Evolutionary conservation across 169 alveolate species (phyloP).

Genomic region (Amoebophrya sp.): DNA sequence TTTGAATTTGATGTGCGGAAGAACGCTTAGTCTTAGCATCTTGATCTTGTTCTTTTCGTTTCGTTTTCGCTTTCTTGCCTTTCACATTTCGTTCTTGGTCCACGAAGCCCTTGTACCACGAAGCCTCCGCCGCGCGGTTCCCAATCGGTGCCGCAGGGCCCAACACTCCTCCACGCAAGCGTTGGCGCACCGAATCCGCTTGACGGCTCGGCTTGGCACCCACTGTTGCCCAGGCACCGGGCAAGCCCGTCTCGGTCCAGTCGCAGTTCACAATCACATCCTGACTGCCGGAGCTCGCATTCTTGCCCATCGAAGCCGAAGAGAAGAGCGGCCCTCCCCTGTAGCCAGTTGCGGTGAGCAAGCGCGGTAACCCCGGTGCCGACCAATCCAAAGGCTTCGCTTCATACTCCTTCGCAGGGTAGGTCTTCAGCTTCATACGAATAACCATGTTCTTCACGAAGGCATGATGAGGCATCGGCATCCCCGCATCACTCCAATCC

Average conservation of each 20-base stretch:
- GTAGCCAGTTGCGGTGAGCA: neutral
- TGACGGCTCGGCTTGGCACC: neutral
- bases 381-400: neutral
- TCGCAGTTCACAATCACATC: neutral
- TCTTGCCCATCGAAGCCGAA: neutral
- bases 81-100: neutral
- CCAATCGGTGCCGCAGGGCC: neutral
- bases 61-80: neutral
- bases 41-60: neutral
- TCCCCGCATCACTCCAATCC: neutral
- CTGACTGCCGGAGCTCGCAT: no score
- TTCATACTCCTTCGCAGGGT: neutral
- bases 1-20: no score
- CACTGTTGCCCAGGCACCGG: neutral
- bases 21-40: neutral
- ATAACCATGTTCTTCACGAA: neutral
- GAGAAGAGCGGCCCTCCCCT: neutral
- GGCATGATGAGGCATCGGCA: neutral
- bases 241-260: neutral
- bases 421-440: neutral
- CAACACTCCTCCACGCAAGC: neutral
- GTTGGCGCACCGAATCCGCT: neutral
- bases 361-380: neutral
- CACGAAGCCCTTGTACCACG: neutral
- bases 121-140: neutral